Conservation (phyloP, 208 protist genomes). For the Vickermania ingenoplastis region DNA sequence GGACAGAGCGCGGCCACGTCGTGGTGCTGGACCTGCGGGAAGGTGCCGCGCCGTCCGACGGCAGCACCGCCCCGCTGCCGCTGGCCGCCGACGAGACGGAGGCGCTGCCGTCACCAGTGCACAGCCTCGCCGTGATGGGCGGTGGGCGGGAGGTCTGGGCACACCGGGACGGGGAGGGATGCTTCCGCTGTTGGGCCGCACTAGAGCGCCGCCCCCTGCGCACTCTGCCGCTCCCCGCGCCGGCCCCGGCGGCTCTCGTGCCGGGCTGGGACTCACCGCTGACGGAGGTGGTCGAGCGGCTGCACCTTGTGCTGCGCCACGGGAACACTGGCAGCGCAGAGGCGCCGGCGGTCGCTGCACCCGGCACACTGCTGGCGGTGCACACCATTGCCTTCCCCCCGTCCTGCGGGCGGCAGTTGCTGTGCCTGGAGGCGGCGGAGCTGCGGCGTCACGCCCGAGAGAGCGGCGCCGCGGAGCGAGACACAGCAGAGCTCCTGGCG, state of each 20-base stretch:
- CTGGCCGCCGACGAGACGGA: neutral
- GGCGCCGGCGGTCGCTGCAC: neutral
- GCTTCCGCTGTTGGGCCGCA: neutral
- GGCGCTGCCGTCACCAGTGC: neutral
- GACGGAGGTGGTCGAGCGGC: neutral
- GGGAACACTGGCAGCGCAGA: neutral
- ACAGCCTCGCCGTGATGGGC: neutral
- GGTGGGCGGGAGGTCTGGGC: neutral
- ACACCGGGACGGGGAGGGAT: neutral
- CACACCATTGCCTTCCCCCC: neutral
- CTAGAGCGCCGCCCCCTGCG: neutral
- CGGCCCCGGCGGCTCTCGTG: neutral
- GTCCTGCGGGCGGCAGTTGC: neutral
- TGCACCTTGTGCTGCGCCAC: neutral
- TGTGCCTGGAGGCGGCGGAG: neutral
- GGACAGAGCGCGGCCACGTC: neutral
- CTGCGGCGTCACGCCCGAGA: neutral
- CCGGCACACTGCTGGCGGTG: neutral
- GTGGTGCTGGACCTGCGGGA: neutral
- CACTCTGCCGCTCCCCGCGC: neutral
- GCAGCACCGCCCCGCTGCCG: neutral
- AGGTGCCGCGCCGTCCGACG: neutral
- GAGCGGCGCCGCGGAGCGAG: neutral
- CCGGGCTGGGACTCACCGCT: too few relatives aligned
- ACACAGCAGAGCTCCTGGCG: neutral